Evolutionary conservation across 2,329 filamentous ascomycete genomes (phyloP), one percentile per base, ranked within the genome.

Genomic region (Aspergillus unguis): DNA sequence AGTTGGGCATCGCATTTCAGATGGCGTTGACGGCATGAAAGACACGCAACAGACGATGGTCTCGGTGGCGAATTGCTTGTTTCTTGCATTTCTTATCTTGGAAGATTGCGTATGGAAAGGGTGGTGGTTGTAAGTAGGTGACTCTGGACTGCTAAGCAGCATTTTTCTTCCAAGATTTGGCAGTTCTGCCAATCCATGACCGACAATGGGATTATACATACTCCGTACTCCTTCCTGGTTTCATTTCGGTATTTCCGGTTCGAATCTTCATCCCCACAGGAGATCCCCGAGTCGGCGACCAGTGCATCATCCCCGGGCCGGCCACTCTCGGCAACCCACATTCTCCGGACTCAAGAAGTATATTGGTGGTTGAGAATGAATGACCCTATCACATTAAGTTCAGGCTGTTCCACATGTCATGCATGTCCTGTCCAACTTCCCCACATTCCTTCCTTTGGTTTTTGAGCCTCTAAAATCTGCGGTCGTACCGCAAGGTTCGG

Each of bases 1-100:
- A 70, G 68, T 35, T 65, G 69, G 44, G 71, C 75, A 58, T 76
- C 75, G 53, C 74, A 78, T 65, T 74, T 76, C 32, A 76, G 68
- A 64, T 70, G 72, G 47, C 66, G 70, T 57, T 60, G 66, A 26
- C 65, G 69, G 48, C 64, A 66, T 5, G 58, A 54, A 8, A 65
- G 32, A 43, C 63, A 66, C 6, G 61, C 61, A 8, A 63, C 45
- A n/a, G 61, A 54, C 1, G 61, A 62, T 29, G 59, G 59, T 33
- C 35, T 51, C 1, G 48, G 37, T 1, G 51, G 36, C 11, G 51
- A 44, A 35, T 44, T 32, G 31, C 3, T 29, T 11, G 17, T 41
- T 9, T 46, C n/a, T n/a, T 46, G 5, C 10, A 9, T 7, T 41
- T 33, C 27, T 11, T n/a, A 11, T 44, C 11, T 35, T 23, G 23